Evolutionary conservation across 768 basidiomycete genomes (phyloP), one percentile per base, ranked within the genome.

Genomic region (Coprinopsis cinerea): DNA sequence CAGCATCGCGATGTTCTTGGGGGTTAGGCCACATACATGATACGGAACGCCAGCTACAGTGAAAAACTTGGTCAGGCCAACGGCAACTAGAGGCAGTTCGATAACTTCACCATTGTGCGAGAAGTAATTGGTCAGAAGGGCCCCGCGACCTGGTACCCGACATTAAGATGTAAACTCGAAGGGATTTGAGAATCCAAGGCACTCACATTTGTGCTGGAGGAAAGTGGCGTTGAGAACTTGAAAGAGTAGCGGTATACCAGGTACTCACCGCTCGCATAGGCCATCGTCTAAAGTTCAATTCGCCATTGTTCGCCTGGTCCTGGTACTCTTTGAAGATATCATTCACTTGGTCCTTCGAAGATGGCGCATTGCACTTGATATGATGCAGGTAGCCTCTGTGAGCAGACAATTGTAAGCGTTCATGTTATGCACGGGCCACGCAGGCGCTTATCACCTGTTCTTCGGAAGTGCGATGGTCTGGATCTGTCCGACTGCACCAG

Each of bases 111-210:
- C 79, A 51, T 91, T 91, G 55, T 91, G 88, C 13, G 88, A 90
- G 57, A 91, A 91, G 58, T 91, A 91, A 58, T 87, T 85, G 3
- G 88, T 84, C 43, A 91, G 66, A 2, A 90, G 64, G 2, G 73
- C 62, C 5, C 88, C 88, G 35, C 86, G 79, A 57, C 79, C 88
- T 90, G 49, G 11, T 25, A 14, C 11, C 39, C 47, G 36, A 15
- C 20, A 22, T 24, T 18, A n/a, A n/a, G n/a, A n/a, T n/a, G n/a
- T n/a, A n/a, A n/a, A n/a, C n/a, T n/a, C n/a, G n/a, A n/a, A n/a
- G n/a, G n/a, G n/a, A n/a, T n/a, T n/a, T n/a, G n/a, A n/a, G n/a
- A n/a, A n/a, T n/a, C n/a, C n/a, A n/a, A n/a, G n/a, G n/a, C n/a
- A n/a, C 20, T 57, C 47, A 87, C 86, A 79, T 75, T 82, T 86